These are phyloP conservation scores for Hypocreales sp. DNA, from an alignment of 2,329 filamentous ascomycete species.

Conservation along the genomic window DNA sequence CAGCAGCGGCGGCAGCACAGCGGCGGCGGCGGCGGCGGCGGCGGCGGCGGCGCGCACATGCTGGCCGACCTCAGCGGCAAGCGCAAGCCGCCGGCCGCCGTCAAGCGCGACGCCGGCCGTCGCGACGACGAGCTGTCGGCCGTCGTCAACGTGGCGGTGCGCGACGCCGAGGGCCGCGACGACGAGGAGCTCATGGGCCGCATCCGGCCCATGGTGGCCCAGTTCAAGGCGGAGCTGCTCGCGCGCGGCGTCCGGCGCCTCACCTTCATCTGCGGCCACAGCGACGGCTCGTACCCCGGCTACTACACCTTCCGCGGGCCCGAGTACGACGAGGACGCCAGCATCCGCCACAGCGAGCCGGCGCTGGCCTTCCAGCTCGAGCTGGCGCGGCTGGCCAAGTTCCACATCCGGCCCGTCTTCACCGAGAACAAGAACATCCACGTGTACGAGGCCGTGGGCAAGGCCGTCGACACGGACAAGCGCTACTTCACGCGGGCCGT, in stretches of 20 bases:
- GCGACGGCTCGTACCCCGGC: slow-evolving; percentile 84
- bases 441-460: slow-evolving; percentile 93
- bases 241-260: slow-evolving; percentile 72
- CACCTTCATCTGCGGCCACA: slow-evolving; percentile 92
- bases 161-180: slow-evolving; percentile 69
- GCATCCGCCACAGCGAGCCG: slow-evolving; percentile 93
- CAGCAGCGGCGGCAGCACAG: too few relatives aligned
- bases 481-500: slow-evolving; percentile 96
- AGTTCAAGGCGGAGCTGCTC: slow-evolving; percentile 72
- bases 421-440: slow-evolving; percentile 99
- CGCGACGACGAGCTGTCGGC: slow-evolving; percentile 71
- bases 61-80: slow-evolving; percentile 61
- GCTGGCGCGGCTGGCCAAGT: slow-evolving; percentile 83
- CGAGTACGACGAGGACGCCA: slow-evolving; percentile 75
- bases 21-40: too few relatives aligned
- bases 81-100: slow-evolving; percentile 33
- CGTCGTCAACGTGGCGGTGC: slow-evolving; percentile 83
- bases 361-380: slow-evolving; percentile 98
- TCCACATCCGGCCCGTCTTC: slow-evolving; percentile 96
- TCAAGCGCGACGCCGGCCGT: slow-evolving; percentile 10
- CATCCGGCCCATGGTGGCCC: slow-evolving; percentile 59
- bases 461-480: slow-evolving; percentile 90
- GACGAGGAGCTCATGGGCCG: slow-evolving; percentile 69
- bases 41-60: slow-evolving; percentile 42
- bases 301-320: slow-evolving; percentile 99